Conservation (phyloP, 306 rosid species). For the Acmispon strigosus region DNA sequence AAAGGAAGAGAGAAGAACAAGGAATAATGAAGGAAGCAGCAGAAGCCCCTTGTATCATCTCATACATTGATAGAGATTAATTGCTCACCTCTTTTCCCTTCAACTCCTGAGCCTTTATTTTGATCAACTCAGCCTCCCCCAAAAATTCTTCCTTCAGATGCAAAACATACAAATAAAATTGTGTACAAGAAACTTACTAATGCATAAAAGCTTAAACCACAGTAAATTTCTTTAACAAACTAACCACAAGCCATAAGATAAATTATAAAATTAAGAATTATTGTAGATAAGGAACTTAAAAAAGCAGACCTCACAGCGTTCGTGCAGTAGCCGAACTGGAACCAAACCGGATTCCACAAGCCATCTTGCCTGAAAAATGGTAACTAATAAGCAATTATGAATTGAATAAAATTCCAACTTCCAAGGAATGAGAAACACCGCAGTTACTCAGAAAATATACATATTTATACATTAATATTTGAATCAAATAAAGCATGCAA, state of each 20-base stretch:
- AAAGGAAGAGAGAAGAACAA: background rate
- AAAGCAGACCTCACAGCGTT: constrained; percentile 86
- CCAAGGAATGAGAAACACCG: background rate
- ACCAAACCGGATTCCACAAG: constrained; percentile 79
- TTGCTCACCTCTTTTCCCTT: constrained; percentile 89
- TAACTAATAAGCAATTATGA: background rate
- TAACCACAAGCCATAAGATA: constrained; percentile 5
- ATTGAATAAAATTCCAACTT: background rate
- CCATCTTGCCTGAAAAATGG: constrained; percentile 73
- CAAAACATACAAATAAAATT: constrained; percentile 3
- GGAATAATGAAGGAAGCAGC: background rate
- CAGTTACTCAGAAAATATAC: background rate
- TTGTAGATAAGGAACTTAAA: background rate
- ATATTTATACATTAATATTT: background rate
- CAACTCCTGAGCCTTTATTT: constrained; percentile 92
- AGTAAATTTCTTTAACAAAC: background rate
- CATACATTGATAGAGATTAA: background rate
- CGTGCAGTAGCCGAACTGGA: constrained; percentile 84
- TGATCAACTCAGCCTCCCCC: constrained; percentile 94
- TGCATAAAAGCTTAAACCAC: background rate
- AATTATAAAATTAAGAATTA: background rate
- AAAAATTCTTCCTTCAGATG: constrained; percentile 83
- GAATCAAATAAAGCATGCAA: constrained; percentile 1
- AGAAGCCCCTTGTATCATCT: background rate
- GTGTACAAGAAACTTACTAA: background rate